Conservation (phyloP, 2,329 filamentous ascomycete species). For the Fusarium nisikadoi region DNA sequence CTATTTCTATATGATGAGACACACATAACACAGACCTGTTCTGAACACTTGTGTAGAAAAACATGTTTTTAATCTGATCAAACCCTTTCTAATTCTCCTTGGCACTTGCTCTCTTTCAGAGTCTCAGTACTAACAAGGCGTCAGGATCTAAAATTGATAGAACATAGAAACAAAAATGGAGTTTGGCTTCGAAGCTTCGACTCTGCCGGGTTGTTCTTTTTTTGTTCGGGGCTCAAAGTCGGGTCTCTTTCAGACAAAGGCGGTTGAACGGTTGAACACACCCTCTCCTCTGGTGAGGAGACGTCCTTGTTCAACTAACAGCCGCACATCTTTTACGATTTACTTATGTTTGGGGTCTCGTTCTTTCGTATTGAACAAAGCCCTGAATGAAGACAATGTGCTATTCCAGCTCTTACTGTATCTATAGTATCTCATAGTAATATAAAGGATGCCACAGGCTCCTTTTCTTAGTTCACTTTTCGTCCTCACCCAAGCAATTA, state of each 20-base stretch:
- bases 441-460: conserved; percentile 7
- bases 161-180: conserved; percentile 25
- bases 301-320: conserved; percentile 20
- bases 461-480: not conserved
- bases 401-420: not conserved
- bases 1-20: conserved; percentile 45
- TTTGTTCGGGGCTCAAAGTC: conserved; percentile 6
- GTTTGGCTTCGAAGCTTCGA: conserved; percentile 10
- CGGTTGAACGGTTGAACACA: conserved; percentile 8
- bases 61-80: conserved; percentile 42
- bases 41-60: conserved; percentile 48
- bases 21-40: conserved; percentile 51
- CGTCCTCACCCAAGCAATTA: not conserved
- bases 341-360: not conserved
- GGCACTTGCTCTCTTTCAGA: conserved; percentile 9
- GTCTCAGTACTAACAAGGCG: conserved; percentile 26
- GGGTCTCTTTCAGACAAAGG: conserved; percentile 25
- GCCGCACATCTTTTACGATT: not conserved
- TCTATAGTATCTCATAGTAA: conserved; percentile 9
- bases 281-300: not conserved
- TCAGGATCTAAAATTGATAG: conserved; percentile 2
- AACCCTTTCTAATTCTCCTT: conserved; percentile 18
- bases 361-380: conserved; percentile 24
- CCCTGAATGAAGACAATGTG: conserved; percentile 15
- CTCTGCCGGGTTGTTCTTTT: conserved; percentile 1